Evolutionary conservation across 169 alveolate species (phyloP).

Genomic region (Plasmodium vivax): DNA sequence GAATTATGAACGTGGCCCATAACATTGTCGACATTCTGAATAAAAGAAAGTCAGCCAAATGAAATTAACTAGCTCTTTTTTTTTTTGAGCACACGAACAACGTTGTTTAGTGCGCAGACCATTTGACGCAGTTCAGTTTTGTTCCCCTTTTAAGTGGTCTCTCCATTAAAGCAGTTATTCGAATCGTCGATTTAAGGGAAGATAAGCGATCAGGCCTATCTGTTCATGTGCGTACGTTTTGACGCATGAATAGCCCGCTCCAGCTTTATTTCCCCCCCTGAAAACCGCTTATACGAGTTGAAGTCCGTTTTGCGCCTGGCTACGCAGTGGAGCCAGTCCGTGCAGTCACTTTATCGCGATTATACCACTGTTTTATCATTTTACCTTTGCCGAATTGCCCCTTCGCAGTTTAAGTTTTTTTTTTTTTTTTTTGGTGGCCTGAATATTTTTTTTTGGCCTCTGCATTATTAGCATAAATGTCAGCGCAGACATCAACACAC

Average conservation of each 20-base stretch:
- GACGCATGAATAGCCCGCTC: neutral
- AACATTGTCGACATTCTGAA: constrained; percentile 77
- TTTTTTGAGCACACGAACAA: neutral
- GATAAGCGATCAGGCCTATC: neutral
- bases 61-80: neutral
- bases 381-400: neutral
- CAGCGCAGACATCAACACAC: neutral
- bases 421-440: neutral
- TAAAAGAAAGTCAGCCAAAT: constrained; percentile 34
- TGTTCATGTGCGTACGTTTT: neutral
- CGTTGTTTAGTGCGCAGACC: neutral
- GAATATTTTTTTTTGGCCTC: neutral
- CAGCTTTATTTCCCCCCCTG: neutral
- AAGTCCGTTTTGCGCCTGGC: neutral
- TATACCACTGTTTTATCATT: neutral
- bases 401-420: neutral
- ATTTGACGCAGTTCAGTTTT: neutral
- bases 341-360: neutral
- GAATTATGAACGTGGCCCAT: constrained; percentile 90
- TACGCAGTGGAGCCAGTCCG: neutral
- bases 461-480: neutral
- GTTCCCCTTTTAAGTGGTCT: neutral
- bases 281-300: neutral
- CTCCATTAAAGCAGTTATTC: neutral
- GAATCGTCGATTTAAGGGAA: neutral